Percentiles rank a stretch among this genome's conserved stretches.
phyloP scores from a whole-genome alignment of 2,329 filamentous ascomycete genomes.

The Aspergillus piperis region DNA sequence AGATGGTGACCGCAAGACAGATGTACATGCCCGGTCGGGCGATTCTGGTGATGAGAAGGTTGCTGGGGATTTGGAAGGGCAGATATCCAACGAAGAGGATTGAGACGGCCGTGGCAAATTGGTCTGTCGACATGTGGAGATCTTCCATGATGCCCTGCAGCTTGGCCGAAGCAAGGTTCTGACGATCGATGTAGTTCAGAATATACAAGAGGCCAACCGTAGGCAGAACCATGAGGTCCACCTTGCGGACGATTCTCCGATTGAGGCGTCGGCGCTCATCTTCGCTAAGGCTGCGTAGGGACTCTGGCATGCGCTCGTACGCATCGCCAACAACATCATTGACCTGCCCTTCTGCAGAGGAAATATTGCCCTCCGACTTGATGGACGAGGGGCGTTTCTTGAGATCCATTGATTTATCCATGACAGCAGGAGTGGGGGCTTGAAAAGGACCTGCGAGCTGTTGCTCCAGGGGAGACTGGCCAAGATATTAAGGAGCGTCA shows the following conservation, averaged over 20 bases:
- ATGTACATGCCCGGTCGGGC: constrained; percentile 55
- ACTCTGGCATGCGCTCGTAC: constrained; percentile 28
- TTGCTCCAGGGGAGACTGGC: not conserved
- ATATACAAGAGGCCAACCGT: constrained; percentile 43
- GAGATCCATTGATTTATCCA: constrained; percentile 15
- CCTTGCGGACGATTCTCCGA: constrained; percentile 29
- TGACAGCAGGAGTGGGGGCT: too few species aligned
- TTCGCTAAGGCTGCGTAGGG: constrained; percentile 24
- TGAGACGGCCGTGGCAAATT: constrained; percentile 36
- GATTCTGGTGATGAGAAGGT: constrained; percentile 55
- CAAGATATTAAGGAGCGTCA: constrained; percentile 2
- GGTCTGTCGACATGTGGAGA: constrained; percentile 37
- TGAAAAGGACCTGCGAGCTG: not conserved
- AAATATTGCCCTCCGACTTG: constrained; percentile 20
- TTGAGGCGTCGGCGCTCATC: constrained; percentile 28
- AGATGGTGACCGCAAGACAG: constrained; percentile 57
- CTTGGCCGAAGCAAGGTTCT: constrained; percentile 42
- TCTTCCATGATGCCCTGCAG: constrained; percentile 46
- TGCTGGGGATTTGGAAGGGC: constrained; percentile 47
- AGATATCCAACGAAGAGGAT: constrained; percentile 32
- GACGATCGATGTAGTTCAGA: constrained; percentile 45
- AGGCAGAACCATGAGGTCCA: constrained; percentile 34
- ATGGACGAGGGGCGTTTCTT: constrained; percentile 19
- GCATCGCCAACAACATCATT: constrained; percentile 5
- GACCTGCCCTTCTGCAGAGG: constrained; percentile 28